A percentile compares a stretch with the other conserved stretches of the same genome.
Evolutionary conservation across 139 green algal genomes (phyloP).

Genomic region (Medakamo hakoo): DNA sequence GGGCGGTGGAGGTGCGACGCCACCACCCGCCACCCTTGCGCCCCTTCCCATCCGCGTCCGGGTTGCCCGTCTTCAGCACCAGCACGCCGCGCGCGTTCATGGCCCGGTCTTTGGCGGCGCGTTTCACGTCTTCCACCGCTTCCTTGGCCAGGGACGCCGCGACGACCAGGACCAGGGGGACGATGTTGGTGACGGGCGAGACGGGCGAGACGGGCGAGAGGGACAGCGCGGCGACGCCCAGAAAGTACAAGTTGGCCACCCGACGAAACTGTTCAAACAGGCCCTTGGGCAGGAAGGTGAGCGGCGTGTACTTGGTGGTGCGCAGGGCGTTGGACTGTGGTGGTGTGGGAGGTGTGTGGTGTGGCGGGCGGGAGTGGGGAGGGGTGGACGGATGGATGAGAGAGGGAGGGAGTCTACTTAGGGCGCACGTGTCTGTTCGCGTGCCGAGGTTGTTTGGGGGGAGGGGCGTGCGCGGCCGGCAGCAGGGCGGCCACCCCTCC

Average conservation of each 20-base stretch:
- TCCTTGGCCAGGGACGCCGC: constrained; percentile 34
- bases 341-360: neutral
- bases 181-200: constrained; percentile 12
- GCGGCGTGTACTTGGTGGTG: neutral
- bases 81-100: constrained; percentile 5
- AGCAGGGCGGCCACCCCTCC: too few relatives aligned
- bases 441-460: too few relatives aligned
- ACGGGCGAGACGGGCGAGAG: constrained; percentile 8
- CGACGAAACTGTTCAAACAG: constrained; percentile 14
- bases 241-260: constrained; percentile 69
- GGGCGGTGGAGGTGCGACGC: neutral
- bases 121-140: constrained; percentile 22
- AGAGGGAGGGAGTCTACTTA: too few relatives aligned
- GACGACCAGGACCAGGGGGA: constrained; percentile 29
- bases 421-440: too few relatives aligned
- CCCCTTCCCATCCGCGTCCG: too few relatives aligned
- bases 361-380: neutral
- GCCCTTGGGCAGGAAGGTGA: neutral
- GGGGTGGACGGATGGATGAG: neutral
- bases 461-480: too few relatives aligned
- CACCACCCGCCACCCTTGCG: neutral
- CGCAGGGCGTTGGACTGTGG: neutral
- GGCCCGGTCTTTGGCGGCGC: constrained; percentile 14
- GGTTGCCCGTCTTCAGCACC: neutral
- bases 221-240: constrained; percentile 47